A percentile compares a stretch with the other conserved stretches of the same genome.
phyloP scores from a whole-genome alignment of 768 basidiomycete genomes.

The Boletus subparvulus region DNA sequence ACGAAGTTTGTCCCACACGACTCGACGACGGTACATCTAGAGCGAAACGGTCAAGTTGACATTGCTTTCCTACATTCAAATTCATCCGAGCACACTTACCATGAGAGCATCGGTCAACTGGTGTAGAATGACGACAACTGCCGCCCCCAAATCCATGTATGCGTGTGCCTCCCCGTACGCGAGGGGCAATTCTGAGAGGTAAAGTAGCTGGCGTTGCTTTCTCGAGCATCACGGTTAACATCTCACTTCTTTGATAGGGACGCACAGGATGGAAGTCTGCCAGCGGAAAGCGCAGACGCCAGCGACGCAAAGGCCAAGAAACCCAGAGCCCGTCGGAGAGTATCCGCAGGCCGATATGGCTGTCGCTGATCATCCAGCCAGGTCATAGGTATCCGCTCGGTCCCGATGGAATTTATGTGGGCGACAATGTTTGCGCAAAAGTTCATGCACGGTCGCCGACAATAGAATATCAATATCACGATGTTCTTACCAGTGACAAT shows the following conservation, averaged over 20 bases:
- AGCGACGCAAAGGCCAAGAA: constrained; percentile 21
- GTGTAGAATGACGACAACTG: constrained; percentile 26
- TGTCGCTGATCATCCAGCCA: neutral
- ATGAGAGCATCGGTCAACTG: constrained; percentile 29
- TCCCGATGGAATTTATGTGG: too few species aligned
- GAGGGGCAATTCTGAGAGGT: constrained; percentile 53
- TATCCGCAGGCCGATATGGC: neutral
- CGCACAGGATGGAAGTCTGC: constrained; percentile 63
- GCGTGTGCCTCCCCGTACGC: constrained; percentile 28
- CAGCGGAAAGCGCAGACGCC: constrained; percentile 38
- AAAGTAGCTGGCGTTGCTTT: neutral
- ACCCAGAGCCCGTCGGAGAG: neutral
- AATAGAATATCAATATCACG: neutral
- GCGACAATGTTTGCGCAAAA: too few species aligned
- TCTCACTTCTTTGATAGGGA: constrained; percentile 43
- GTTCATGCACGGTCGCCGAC: neutral
- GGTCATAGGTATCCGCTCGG: neutral
- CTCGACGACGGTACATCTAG: constrained; percentile 37
- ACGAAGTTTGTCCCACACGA: constrained; percentile 26
- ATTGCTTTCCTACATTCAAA: too few species aligned
- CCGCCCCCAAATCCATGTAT: constrained; percentile 23
- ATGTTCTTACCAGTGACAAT: neutral
- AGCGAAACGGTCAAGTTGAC: constrained; percentile 4
- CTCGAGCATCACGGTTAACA: neutral
- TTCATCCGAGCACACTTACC: constrained; percentile 8